Evolutionary conservation across 2,329 filamentous ascomycete genomes (phyloP), one percentile per base, ranked within the genome.

Genomic region (Aureobasidium uvarum): DNA sequence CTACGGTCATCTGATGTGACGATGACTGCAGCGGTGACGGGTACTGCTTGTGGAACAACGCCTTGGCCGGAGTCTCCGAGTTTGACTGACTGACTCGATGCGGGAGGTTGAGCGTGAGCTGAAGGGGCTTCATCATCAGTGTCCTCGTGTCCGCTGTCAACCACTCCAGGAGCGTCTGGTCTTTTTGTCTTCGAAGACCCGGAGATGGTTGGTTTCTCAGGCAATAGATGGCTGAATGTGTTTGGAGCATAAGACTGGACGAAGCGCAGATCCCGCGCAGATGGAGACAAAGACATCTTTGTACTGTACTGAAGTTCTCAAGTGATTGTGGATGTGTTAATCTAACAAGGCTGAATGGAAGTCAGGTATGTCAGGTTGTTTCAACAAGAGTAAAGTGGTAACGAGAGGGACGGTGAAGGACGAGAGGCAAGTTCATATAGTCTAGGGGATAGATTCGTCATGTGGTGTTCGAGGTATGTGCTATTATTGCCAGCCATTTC

Each of bases 91-190:
- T 25, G 28, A 25, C 3, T 16, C 11, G n/a, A 11, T 5, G 28
- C 33, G 1, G 23, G 14, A 28, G 8, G 45, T 20, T 62, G 58
- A 7, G 45, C 16, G 31, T 51, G 58, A 41, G 58, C n/a, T 31
- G 41, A 62, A 23, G 45, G 45, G 7, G 2, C 33, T 11, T 62
- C 58, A 7, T 50, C 1, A 4, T 62, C 43, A 23, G 8, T 31
- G 1, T 51, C 58, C 31, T 51, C 45, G 13, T 51, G 58, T 28
- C 33, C 45, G 31, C 58, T 62, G 43, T 62, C 58, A 7, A 50
- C 33, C 4, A 10, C 6, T 16, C 13, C 18, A 25, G 28, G 18
- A 18, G 56, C 3, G 5, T 5, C 13, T 28, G 16, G 13, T 50
- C 20, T 18, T 5, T 25, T 51, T 3, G 4, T 14, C 58, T 50